A percentile compares a stretch with the other conserved stretches of the same genome.
Evolutionary conservation across 73 alveolate species (phyloP).

Genomic region (Halteria grandinella): DNA sequence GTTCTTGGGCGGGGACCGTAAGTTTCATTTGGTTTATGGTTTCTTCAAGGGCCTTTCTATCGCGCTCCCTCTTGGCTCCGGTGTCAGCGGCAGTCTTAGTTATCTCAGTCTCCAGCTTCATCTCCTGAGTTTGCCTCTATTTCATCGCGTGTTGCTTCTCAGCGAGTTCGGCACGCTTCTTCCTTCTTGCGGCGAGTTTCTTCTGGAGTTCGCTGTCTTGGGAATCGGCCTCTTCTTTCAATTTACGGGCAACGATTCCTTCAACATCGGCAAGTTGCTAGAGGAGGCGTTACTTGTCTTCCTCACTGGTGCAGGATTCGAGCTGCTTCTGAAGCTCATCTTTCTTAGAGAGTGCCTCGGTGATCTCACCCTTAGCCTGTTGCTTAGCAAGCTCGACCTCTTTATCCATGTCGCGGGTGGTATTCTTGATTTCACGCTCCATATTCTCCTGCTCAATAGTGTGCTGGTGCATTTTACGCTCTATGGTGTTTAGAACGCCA

Average conservation of each 20-base stretch:
- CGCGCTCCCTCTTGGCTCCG: not conserved
- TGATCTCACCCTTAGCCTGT: not conserved
- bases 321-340: slow-evolving; percentile 20
- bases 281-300: not conserved
- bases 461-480: not conserved
- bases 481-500: slow-evolving; percentile 6
- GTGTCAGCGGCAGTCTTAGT: slow-evolving; percentile 10
- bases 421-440: slow-evolving; percentile 23
- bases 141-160: slow-evolving; percentile 33
- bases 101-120: slow-evolving; percentile 26
- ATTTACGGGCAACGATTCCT: not conserved
- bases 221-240: slow-evolving; percentile 1
- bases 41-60: slow-evolving; percentile 14
- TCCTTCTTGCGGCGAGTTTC: slow-evolving; percentile 44
- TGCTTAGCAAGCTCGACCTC: slow-evolving; percentile 29
- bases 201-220: slow-evolving; percentile 10
- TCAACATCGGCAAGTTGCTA: slow-evolving; percentile 3
- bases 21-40: slow-evolving; percentile 22
- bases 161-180: slow-evolving; percentile 16
- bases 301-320: not conserved
- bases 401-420: not conserved
- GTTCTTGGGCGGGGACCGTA: slow-evolving; percentile 52
- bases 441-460: not conserved
- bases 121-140: slow-evolving; percentile 17
- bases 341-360: not conserved